Base-by-base conservation (phyloP, 2,329 filamentous ascomycete species). In the Pseudogymnoascus sp. region DNA sequence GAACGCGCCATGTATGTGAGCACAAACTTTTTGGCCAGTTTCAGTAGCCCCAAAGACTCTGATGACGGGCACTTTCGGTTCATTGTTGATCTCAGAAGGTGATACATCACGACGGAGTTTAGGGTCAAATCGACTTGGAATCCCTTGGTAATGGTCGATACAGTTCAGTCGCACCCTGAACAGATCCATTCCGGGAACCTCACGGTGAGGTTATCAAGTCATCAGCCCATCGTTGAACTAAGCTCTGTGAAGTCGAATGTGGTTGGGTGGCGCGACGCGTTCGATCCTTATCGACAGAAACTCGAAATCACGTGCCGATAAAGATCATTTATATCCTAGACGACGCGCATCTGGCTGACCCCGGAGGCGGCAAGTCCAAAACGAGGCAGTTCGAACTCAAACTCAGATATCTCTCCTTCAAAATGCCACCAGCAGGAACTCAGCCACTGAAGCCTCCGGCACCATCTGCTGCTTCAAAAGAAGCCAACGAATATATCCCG, bases 401-500 rank as follows among this genome's bases (percentile, higher is more conserved):
- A 39, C 37, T 59, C 58, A 59, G 35, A n/a, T 27, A 39, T 40
- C 21, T 27, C 59, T 45, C 21, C 40, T 27, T 39, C 63, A 69
- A 65, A 33, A 78, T 80, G 67, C 79, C 79, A 64, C 76, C 72
- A 63, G 67, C 70, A 33, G 71, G 70, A 27, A 63, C 65, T 10
- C 72, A 72, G 63, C 71, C 72, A 45, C 63, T 67, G 21, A 73
- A 73, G 61, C 71, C 72, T 15, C 64, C 67, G 39, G 65, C 68
- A 45, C 71, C 71, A 35, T 72, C 73, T 65, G 78, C 75, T 13
- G 77, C 82, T 13, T 84, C 82, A 61, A 96, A 96, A 74, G 92
- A 96, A 75, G 91, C 94, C 76, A 99, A 99, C 82, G 87, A 97
- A 74, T 99, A 99, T 80, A 99, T 99, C 71, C 94, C 94, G 5